phyloP scores from a whole-genome alignment of 805 yeast species.

The Starmera dryadoides region DNA sequence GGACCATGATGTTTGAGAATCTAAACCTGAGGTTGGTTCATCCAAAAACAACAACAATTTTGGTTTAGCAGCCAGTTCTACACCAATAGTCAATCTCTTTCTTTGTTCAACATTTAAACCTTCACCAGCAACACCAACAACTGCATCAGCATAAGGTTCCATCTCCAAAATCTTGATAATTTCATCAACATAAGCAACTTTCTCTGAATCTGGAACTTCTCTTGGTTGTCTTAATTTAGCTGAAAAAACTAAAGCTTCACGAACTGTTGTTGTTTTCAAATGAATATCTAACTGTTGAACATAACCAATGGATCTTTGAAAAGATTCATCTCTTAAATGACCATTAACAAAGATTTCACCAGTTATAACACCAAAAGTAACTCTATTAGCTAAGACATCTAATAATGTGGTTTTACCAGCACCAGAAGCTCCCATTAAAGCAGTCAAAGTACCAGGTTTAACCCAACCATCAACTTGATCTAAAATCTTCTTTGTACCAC shows the following conservation, averaged over 20 bases:
- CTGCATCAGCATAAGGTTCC: slow-evolving; percentile 68
- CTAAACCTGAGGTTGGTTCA: slow-evolving; percentile 72
- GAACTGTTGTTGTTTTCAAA: slow-evolving; percentile 58
- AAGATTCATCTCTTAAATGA: slow-evolving; percentile 49
- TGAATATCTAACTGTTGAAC: slow-evolving; percentile 81
- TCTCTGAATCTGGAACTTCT: slow-evolving; percentile 48
- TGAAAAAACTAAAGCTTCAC: slow-evolving; percentile 67
- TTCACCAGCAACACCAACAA: slow-evolving; percentile 70
- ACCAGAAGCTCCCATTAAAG: slow-evolving; percentile 82
- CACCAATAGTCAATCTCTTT: slow-evolving; percentile 63
- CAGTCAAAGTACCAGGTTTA: slow-evolving; percentile 75
- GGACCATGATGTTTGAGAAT: slow-evolving; percentile 62
- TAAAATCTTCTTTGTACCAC: slow-evolving; percentile 49
- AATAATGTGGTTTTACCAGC: slow-evolving; percentile 80
- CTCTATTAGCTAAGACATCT: slow-evolving; percentile 66
- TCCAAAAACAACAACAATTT: slow-evolving; percentile 54
- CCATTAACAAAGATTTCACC: slow-evolving; percentile 74
- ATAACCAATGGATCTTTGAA: slow-evolving; percentile 73
- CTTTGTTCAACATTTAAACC: slow-evolving; percentile 67
- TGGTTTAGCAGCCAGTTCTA: slow-evolving; percentile 66
- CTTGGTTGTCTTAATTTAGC: slow-evolving; percentile 67
- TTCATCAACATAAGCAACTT: slow-evolving; percentile 61
- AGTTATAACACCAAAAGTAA: slow-evolving; percentile 61
- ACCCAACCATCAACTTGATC: slow-evolving; percentile 62
- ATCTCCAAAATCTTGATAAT: slow-evolving; percentile 61